Conservation (phyloP, 768 basidiomycete genomes). For the Pleurotus ostreatus region DNA sequence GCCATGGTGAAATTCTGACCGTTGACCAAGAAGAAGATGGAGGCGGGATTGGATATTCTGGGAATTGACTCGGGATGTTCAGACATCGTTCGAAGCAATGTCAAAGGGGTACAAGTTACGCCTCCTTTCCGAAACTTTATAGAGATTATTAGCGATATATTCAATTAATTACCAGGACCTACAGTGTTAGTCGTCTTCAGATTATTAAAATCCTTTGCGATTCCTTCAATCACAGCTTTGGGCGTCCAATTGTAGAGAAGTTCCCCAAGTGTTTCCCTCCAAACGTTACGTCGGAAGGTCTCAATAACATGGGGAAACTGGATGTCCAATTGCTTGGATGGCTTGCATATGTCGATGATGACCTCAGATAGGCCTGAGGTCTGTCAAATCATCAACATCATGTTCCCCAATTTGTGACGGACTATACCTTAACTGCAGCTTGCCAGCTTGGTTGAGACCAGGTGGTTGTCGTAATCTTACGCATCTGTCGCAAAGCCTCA, state of each 20-base stretch:
- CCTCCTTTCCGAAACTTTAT: neutral
- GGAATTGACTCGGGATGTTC: neutral
- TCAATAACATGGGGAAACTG: neutral
- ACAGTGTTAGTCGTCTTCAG: neutral
- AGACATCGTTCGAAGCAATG: neutral
- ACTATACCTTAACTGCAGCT: neutral
- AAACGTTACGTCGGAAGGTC: neutral
- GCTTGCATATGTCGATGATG: neutral
- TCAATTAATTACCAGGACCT: neutral
- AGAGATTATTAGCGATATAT: neutral
- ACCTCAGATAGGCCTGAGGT: neutral
- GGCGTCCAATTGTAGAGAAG: neutral
- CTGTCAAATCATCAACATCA: neutral
- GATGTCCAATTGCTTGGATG: neutral
- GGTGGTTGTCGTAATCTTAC: neutral
- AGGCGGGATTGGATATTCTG: neutral
- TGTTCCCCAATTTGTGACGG: neutral
- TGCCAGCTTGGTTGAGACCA: neutral
- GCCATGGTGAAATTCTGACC: neutral
- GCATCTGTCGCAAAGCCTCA: neutral
- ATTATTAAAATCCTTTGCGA: neutral
- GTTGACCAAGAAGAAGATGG: neutral
- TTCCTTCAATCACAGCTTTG: neutral
- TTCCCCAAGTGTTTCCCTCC: neutral
- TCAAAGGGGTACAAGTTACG: neutral